A percentile compares a stretch with the other conserved stretches of the same genome.
phyloP scores from a whole-genome alignment of 192 early-diverging fungal species.

The Rhizoclosmatium globosum region DNA sequence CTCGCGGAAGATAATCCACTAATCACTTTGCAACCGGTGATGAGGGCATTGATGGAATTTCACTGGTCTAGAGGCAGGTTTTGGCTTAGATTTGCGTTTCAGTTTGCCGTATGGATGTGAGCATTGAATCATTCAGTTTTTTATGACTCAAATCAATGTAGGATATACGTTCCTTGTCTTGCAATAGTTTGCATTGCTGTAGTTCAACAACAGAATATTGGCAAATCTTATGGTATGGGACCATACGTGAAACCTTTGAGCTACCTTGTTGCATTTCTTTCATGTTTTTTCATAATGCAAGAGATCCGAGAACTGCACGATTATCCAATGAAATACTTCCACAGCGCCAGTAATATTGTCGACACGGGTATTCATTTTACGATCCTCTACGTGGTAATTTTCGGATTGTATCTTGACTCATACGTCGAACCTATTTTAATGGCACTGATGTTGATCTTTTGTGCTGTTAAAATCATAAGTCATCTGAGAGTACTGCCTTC shows the following conservation, averaged over 20 bases:
- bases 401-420: constrained; percentile 22
- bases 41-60: constrained; percentile 56
- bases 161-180: constrained; percentile 18
- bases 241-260: constrained; percentile 26
- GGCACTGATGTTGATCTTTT: constrained; percentile 48
- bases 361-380: constrained; percentile 47
- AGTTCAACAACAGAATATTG: constrained; percentile 20
- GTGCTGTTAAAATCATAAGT: constrained; percentile 41
- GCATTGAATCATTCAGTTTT: constrained; percentile 34
- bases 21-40: constrained; percentile 50
- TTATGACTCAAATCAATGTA: constrained; percentile 11
- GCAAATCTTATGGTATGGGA: neutral
- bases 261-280: constrained; percentile 35
- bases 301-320: constrained; percentile 51
- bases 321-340: constrained; percentile 44
- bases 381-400: constrained; percentile 41
- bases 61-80: constrained; percentile 52
- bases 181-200: constrained; percentile 28
- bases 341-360: constrained; percentile 44
- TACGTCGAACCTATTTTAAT: constrained; percentile 50
- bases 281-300: constrained; percentile 46
- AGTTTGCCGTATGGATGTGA: constrained; percentile 37
- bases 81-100: constrained; percentile 49
- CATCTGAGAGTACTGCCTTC: constrained; percentile 55
- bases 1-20: constrained; percentile 49